These are phyloP conservation scores for Capsella rubella DNA, from an alignment of 441 rosid species.

Conservation along the genomic window DNA sequence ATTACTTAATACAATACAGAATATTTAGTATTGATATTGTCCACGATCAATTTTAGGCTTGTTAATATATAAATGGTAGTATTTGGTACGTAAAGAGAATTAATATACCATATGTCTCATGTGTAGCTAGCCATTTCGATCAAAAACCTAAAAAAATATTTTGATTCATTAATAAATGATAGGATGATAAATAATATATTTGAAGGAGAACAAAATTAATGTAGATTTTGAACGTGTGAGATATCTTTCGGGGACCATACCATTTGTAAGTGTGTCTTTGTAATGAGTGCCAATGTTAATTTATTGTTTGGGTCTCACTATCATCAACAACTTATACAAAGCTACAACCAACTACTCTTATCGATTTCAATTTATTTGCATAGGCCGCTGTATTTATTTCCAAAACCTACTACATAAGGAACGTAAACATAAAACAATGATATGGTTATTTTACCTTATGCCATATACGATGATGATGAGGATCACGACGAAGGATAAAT, in stretches of 20 bases:
- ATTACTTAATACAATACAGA: not conserved
- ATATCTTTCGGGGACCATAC: slow-evolving; percentile 22
- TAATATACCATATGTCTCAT: not conserved
- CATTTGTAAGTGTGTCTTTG: slow-evolving; percentile 22
- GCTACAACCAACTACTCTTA: not conserved
- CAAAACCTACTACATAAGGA: not conserved
- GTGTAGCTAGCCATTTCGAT: not conserved
- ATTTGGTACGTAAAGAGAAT: not conserved
- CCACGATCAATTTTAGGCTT: not conserved
- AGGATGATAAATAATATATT: not conserved
- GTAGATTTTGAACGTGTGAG: slow-evolving; percentile 23
- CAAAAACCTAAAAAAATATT: too few species aligned
- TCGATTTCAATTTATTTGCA: not conserved
- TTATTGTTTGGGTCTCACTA: slow-evolving; percentile 21
- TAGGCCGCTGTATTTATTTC: not conserved
- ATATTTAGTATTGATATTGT: not conserved
- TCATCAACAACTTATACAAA: not conserved
- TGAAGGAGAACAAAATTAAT: not conserved
- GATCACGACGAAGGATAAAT: not conserved
- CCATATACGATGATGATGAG: too few species aligned
- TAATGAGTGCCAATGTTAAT: slow-evolving; percentile 30
- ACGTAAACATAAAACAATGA: too few species aligned
- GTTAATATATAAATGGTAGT: not conserved
- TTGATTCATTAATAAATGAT: not conserved
- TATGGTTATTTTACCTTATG: too few species aligned